Evolutionary conservation across 106 monocot genomes (phyloP).

Genomic region (Ottelia alismoides): DNA sequence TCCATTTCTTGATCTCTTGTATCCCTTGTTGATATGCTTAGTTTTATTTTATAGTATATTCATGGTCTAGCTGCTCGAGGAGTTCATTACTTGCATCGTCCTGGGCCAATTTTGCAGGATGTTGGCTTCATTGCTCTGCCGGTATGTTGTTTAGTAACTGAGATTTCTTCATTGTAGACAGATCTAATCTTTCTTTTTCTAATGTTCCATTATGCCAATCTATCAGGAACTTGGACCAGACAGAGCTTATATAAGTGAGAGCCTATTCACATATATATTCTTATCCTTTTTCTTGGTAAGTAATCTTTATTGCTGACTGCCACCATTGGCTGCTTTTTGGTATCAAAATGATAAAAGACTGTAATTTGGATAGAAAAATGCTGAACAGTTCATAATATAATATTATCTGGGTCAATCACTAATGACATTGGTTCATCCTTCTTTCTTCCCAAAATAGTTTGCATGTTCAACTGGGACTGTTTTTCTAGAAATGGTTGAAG

Average conservation of each 20-base stretch:
- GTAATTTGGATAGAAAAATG: too few species aligned
- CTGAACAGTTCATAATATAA: too few species aligned
- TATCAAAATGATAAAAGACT: too few species aligned
- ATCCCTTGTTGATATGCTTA: not conserved
- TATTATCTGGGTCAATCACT: too few species aligned
- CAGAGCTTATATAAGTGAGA: slow-evolving; percentile 77
- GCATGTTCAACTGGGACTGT: too few species aligned
- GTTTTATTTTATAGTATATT: slow-evolving; percentile 45
- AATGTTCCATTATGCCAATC: not conserved
- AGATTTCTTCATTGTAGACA: not conserved
- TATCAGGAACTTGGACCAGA: slow-evolving; percentile 73
- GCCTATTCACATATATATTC: slow-evolving; percentile 49
- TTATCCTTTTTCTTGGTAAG: slow-evolving; percentile 70
- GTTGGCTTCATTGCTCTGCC: slow-evolving; percentile 69
- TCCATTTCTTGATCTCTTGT: too few species aligned
- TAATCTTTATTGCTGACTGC: not conserved
- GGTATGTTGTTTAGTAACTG: slow-evolving; percentile 18
- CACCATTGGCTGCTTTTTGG: not conserved
- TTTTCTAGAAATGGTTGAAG: too few species aligned
- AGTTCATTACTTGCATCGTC: slow-evolving; percentile 85
- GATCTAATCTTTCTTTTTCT: not conserved
- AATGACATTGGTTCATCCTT: too few species aligned
- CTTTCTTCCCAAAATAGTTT: too few species aligned
- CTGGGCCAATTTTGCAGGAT: slow-evolving; percentile 77
- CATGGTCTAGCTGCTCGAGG: slow-evolving; percentile 91